phyloP scores from a whole-genome alignment of 2,329 filamentous ascomycete species.

The Lasiodiplodia theobromae region DNA sequence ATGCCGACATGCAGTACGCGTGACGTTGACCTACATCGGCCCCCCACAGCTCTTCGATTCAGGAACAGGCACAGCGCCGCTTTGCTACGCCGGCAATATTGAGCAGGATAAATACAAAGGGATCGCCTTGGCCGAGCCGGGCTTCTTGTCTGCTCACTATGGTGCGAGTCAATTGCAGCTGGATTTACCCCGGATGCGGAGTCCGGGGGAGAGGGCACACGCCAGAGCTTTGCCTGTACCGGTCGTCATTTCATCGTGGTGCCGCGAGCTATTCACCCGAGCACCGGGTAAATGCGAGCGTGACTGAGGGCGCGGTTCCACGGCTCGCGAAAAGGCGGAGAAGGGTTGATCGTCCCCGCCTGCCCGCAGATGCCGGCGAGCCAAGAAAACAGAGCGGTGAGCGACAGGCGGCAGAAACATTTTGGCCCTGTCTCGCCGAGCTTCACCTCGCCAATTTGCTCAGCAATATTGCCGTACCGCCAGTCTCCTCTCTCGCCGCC shows the following conservation, averaged over 20 bases:
- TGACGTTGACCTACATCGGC: constrained; percentile 6
- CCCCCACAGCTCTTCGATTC: constrained; percentile 1
- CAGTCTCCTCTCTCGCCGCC: not conserved
- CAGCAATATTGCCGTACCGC: not conserved
- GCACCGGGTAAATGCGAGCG: constrained; percentile 15
- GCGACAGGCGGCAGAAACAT: not conserved
- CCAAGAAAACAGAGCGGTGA: constrained; percentile 3
- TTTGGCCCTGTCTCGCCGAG: not conserved
- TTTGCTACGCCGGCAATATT: constrained; percentile 18
- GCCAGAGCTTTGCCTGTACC: not conserved
- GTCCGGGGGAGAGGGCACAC: constrained; percentile 1
- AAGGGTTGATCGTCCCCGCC: not conserved
- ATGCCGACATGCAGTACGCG: constrained; percentile 3
- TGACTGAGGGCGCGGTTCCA: not conserved
- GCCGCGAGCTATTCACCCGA: constrained; percentile 10
- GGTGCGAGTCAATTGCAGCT: constrained; percentile 3
- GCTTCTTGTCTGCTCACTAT: not conserved
- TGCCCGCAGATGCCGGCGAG: not conserved
- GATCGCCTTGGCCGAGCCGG: not conserved
- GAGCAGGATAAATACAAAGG: constrained; percentile 16
- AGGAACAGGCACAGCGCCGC: constrained; percentile 22
- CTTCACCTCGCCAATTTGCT: not conserved
- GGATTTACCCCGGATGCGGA: constrained; percentile 23
- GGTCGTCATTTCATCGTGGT: not conserved
- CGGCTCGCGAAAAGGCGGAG: constrained; percentile 14